Conservation (phyloP, 202 grass and related monocot genomes). For the Saccharum hybrid region DNA sequence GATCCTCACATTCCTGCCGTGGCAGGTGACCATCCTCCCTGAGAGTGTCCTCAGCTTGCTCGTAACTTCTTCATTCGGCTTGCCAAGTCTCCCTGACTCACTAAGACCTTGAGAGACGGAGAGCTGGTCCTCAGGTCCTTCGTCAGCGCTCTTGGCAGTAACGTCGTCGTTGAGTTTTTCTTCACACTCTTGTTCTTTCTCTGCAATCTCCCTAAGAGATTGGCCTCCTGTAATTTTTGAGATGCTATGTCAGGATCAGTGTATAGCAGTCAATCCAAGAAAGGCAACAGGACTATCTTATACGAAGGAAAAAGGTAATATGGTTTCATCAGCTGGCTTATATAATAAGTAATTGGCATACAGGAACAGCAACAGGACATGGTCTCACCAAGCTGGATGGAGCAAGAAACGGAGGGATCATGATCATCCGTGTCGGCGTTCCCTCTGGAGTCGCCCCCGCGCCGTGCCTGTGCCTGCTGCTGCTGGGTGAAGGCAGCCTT, state of each 20-base stretch:
- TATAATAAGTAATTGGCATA: neutral
- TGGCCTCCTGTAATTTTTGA: conserved; percentile 57
- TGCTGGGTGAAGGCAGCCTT: conserved; percentile 61
- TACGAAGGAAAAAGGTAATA: neutral
- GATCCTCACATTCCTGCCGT: conserved; percentile 69
- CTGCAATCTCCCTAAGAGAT: conserved; percentile 37
- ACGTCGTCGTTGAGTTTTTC: conserved; percentile 46
- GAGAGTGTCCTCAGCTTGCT: conserved; percentile 53
- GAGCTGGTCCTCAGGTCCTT: conserved; percentile 35
- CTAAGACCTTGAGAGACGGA: conserved; percentile 40
- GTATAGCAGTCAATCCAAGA: neutral
- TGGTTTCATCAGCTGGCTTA: conserved; percentile 16
- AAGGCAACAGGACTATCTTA: neutral
- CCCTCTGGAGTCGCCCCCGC: conserved; percentile 19
- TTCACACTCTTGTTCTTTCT: conserved; percentile 51
- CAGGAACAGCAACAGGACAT: neutral
- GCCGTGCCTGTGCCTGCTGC: conserved; percentile 32
- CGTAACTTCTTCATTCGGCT: conserved; percentile 44
- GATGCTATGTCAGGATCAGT: conserved; percentile 6
- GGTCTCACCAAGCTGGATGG: conserved; percentile 57
- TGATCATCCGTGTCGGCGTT: conserved; percentile 60
- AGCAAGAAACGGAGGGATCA: conserved; percentile 69
- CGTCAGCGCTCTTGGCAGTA: conserved; percentile 19
- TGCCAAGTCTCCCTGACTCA: conserved; percentile 52
- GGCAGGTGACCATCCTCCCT: conserved; percentile 58